Evolutionary conservation across 306 rosid species (phyloP), one percentile per base, ranked within the genome.

Genomic region (Fagus crenata): DNA sequence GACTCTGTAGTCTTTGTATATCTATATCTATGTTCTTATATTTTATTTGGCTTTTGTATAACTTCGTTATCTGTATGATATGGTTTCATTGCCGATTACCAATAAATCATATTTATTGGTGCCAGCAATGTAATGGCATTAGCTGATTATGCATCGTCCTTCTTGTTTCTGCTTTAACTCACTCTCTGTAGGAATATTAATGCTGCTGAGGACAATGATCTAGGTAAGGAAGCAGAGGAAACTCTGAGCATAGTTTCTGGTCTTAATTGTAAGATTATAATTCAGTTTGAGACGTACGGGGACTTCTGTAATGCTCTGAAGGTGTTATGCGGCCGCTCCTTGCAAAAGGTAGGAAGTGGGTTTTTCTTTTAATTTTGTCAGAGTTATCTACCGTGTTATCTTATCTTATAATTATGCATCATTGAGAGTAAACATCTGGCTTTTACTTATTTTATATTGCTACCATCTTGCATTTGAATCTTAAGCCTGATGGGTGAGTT

Each of bases 191-290:
- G 98, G 93, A 90, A 92, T 86, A 92, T 95, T 82, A 81, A 86
- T 88, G 91, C 92, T 86, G 90, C 93, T 6, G 98, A 83, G 91
- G 98, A 92, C 74, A 81, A 90, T 86, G 89, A 84, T 82, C 83
- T 85, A 63, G 87, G 84, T 67, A 88, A 92, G 89, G 91, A 89
- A 78, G 89, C 79, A 49, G 90, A 90, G 79, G 97, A 88, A 43
- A 81, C 80, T 64, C 87, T 32, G 59, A 89, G 79, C 81, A 74
- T 95, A 80, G 90, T 90, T 79, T 84, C 93, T 1, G 97, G 97
- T 71, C 93, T 95, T 69, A 90, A 88, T 81, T 95, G 97, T 85
- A 95, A 88, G 89, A 85, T 95, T 75, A 89, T 91, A 69, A 97
- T 90, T 85, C 98, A 95, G 89, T 95, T 90, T 32, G 98, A 92